phyloP scores from a whole-genome alignment of 2,329 filamentous ascomycete species.

The Pestalotiopsis sp. region DNA sequence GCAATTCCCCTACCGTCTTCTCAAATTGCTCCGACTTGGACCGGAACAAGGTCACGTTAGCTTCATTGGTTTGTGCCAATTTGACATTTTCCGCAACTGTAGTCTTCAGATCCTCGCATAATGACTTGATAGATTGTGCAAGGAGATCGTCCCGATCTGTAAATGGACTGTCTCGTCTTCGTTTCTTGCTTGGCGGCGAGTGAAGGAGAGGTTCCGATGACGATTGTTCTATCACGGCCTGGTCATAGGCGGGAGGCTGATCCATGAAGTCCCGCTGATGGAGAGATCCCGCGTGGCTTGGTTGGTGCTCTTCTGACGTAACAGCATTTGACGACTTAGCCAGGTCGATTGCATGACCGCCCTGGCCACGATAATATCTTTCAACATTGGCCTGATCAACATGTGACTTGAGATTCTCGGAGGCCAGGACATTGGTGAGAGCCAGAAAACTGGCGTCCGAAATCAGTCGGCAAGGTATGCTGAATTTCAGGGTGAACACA shows the following conservation, averaged over 20 bases:
- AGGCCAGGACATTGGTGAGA: not conserved
- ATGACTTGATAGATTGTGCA: not conserved
- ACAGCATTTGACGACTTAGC: not conserved
- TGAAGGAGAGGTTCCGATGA: constrained; percentile 2
- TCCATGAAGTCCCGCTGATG: not conserved
- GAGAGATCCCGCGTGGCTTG: not conserved
- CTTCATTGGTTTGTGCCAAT: not conserved
- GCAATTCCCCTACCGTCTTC: not conserved
- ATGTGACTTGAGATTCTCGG: not conserved
- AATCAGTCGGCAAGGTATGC: constrained; percentile 4
- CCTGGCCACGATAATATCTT: constrained; percentile 12
- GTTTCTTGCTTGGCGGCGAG: constrained; percentile 10
- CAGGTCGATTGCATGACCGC: constrained; percentile 1
- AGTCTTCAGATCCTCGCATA: not conserved
- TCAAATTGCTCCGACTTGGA: constrained; percentile 11
- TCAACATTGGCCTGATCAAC: constrained; percentile 8
- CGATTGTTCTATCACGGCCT: constrained; percentile 3
- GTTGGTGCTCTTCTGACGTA: not conserved
- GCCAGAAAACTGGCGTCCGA: constrained; percentile 1
- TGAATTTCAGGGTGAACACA: not conserved
- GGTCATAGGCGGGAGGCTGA: constrained; percentile 6
- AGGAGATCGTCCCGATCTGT: not conserved
- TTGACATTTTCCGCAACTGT: not conserved
- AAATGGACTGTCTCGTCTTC: not conserved
- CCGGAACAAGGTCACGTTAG: not conserved